phyloP scores from a whole-genome alignment of 2,329 filamentous ascomycete species.

The Colletotrichum sp. region DNA sequence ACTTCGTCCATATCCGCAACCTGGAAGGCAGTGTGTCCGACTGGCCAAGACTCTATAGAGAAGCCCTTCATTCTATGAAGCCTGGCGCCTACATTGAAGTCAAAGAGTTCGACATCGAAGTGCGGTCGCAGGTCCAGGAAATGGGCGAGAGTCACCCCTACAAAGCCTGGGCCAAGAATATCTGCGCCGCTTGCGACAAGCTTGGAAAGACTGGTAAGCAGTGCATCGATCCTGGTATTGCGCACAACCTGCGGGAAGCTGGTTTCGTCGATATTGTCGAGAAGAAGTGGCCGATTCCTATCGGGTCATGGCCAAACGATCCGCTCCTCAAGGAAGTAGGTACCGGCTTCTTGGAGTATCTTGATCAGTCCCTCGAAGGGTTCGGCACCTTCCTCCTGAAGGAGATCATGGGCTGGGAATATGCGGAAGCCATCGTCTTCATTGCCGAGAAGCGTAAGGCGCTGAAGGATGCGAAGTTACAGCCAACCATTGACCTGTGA shows the following conservation, averaged over 20 bases:
- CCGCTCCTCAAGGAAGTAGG: conserved; percentile 17
- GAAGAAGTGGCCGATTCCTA: conserved; percentile 21
- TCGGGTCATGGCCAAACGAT: conserved; percentile 22
- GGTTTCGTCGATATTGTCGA: conserved; percentile 25
- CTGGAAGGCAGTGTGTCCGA: conserved; percentile 63
- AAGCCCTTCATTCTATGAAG: conserved; percentile 55
- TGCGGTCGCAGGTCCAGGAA: neutral
- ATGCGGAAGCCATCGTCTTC: conserved; percentile 24
- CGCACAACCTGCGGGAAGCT: neutral
- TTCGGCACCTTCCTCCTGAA: conserved; percentile 32
- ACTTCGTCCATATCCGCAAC: conserved; percentile 65
- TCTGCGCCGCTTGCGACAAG: neutral
- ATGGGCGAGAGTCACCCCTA: neutral
- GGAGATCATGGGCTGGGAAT: conserved; percentile 33
- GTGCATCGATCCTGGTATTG: neutral
- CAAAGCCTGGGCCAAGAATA: neutral
- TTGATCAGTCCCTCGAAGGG: conserved; percentile 29
- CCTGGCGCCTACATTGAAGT: conserved; percentile 37
- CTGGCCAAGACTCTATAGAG: conserved; percentile 60
- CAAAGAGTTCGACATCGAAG: conserved; percentile 28
- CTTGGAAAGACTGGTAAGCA: neutral
- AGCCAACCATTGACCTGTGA: neutral
- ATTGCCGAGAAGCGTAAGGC: conserved; percentile 24
- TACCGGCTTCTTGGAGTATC: conserved; percentile 24
- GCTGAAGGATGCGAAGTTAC: neutral